Evolutionary conservation across 176 grass and related monocot genomes (phyloP).

Genomic region (Cenchrus purpureus): DNA sequence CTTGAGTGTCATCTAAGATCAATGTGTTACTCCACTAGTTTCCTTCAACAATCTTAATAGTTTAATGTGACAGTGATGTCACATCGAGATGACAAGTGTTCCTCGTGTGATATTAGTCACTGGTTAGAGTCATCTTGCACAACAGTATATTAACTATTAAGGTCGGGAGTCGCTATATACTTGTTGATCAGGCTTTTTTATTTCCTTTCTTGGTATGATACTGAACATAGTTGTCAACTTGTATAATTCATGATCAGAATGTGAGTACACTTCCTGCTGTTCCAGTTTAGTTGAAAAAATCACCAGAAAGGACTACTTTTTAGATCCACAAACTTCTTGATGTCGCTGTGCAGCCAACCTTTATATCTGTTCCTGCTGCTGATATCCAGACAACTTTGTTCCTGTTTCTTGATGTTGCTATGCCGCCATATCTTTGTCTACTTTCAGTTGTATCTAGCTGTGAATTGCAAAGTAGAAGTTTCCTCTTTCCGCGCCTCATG

Average conservation of each 20-base stretch:
- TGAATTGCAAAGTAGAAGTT: constrained; percentile 1
- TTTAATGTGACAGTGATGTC: too few relatives aligned
- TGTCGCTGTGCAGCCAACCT: neutral
- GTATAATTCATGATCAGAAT: too few relatives aligned
- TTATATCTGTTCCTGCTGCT: constrained; percentile 11
- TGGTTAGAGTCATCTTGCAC: too few relatives aligned
- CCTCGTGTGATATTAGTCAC: too few relatives aligned
- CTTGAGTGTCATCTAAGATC: neutral
- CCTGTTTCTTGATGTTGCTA: constrained; percentile 31
- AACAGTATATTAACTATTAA: too few relatives aligned
- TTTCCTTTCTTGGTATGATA: constrained; percentile 24
- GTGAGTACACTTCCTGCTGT: neutral
- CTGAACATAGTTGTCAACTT: constrained; percentile 6
- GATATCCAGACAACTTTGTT: constrained; percentile 5
- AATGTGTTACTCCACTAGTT: neutral
- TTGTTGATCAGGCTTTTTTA: neutral
- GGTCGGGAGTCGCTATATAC: neutral
- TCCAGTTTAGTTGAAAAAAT: constrained; percentile 21
- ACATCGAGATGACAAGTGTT: too few relatives aligned
- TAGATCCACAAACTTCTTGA: neutral
- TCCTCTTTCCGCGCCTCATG: neutral
- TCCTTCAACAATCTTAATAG: too few relatives aligned
- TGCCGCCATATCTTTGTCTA: constrained; percentile 22
- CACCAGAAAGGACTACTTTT: neutral
- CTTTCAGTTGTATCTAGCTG: constrained; percentile 16